Conservation (phyloP, 805 yeast species). For the Myxozyma lipomycoides region DNA sequence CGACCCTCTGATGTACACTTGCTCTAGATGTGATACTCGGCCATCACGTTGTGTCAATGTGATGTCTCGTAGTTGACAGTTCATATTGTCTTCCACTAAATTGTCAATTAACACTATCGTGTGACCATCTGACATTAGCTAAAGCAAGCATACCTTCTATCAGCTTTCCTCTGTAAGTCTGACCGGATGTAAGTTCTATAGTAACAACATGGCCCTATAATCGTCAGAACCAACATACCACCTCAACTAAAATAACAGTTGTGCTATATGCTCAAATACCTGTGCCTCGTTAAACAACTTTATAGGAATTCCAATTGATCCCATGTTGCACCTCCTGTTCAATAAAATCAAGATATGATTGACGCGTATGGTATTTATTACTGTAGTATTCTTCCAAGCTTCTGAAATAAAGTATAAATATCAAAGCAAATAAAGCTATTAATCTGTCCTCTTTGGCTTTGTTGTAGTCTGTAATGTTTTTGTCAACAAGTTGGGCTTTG, state of each 20-base stretch:
- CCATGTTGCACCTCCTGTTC: conserved; percentile 41
- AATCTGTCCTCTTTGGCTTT: too few species aligned
- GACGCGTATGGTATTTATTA: neutral
- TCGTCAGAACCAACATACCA: too few species aligned
- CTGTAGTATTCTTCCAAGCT: neutral
- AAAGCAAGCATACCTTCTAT: conserved; percentile 49
- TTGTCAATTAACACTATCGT: conserved; percentile 2
- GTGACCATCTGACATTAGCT: neutral
- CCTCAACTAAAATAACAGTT: neutral
- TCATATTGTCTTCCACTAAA: conserved; percentile 82
- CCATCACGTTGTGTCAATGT: conserved; percentile 77
- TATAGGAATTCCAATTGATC: conserved; percentile 71
- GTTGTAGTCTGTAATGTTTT: too few species aligned
- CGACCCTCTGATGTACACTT: conserved; percentile 88
- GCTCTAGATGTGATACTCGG: conserved; percentile 66
- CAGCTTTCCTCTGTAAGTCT: conserved; percentile 81
- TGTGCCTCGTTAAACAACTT: conserved; percentile 82
- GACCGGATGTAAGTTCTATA: conserved; percentile 79
- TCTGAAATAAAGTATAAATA: too few species aligned
- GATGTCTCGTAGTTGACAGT: conserved; percentile 77
- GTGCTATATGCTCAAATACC: conserved; percentile 35
- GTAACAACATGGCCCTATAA: conserved; percentile 78
- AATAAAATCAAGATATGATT: neutral
- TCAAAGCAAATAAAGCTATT: too few species aligned
- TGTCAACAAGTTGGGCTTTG: too few species aligned